Evolutionary conservation across 2,329 filamentous ascomycete species (phyloP), one percentile per base, ranked within the genome.

Genomic region (Claviceps capensis): DNA sequence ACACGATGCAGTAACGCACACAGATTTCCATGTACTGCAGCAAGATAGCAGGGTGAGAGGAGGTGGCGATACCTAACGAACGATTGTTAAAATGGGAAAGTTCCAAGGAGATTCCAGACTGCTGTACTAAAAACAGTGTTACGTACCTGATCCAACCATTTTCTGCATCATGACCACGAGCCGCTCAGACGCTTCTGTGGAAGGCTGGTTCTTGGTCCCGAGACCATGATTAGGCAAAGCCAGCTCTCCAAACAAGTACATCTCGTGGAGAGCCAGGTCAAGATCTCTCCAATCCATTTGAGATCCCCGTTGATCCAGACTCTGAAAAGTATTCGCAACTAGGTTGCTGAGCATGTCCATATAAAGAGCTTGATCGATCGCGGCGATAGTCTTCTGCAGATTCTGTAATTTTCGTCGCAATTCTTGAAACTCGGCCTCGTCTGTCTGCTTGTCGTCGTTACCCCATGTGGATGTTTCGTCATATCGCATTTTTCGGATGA

Each of bases 21-120:
- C 90, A 95, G 38, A 95, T 95, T 67, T 98, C 93, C 90, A 98
- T 96, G 64, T 95, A 98, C 69, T 96, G 89, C 22, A 98, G 75
- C 57, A 96, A 81, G 49, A 96, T 90, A 16, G 90, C 88, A 1
- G 93, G 91, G 64, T 97, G 93, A 16, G 84, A 82, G 67, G 91
- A 94, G 44, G 78, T 85, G 54, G 88, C 84, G 58, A 96, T 85
- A 59, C 87, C 88, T 90, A 30, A 30, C 11, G 17, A 52, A 45
- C 5, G 13, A 37, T 37, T n/a, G 14, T 50, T 38, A 47, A 44
- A 44, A 48, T 26, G 16, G 8, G 1, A n/a, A 16, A 44, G 11
- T 16, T 38, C 13, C 14, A 26, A n/a, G 23, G 2, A n/a, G 22
- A 5, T n/a, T 45, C 6, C 7, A 30, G 22, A 17, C 6, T 2